Conservation (phyloP, 371 early-diverging fungal genomes). For the Lichtheimia corymbifera region DNA sequence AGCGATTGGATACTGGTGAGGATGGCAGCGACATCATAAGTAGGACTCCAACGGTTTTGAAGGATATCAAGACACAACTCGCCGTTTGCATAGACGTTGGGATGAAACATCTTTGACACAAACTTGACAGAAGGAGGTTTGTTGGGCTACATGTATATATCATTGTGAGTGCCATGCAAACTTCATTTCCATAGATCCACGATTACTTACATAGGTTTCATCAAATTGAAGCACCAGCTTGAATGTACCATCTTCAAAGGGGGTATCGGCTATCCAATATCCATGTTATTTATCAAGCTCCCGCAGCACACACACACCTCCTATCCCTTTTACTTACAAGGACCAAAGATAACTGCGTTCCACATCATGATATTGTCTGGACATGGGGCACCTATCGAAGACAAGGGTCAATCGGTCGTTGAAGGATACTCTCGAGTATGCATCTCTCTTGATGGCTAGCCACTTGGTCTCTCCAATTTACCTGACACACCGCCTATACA, state of each 20-base stretch:
- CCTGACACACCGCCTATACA: conserved; percentile 52
- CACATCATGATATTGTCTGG: conserved; percentile 94
- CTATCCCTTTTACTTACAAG: conserved; percentile 53
- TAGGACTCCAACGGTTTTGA: conserved; percentile 98
- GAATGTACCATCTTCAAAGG: conserved; percentile 99
- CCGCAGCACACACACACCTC: too few relatives aligned
- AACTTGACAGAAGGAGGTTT: conserved; percentile 98
- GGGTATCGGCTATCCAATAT: conserved; percentile 81
- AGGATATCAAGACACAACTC: conserved; percentile 99
- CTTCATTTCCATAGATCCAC: neutral
- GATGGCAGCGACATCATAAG: conserved; percentile 96
- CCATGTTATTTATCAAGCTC: too few relatives aligned
- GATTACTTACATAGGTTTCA: conserved; percentile 78
- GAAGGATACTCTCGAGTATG: neutral
- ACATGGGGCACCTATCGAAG: conserved; percentile 88
- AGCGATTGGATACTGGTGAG: conserved; percentile 97
- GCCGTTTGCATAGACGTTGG: conserved; percentile 98
- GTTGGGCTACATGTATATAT: conserved; percentile 75
- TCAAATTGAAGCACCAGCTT: conserved; percentile 96
- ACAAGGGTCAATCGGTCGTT: neutral
- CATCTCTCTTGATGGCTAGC: neutral
- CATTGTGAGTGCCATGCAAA: neutral
- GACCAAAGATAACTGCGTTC: conserved; percentile 99
- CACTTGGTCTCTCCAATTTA: conserved; percentile 11
- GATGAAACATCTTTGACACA: conserved; percentile 98